These are phyloP conservation scores for Simplicillium aogashimaense DNA, from an alignment of 2,329 filamentous ascomycete genomes.

Conservation along the genomic window DNA sequence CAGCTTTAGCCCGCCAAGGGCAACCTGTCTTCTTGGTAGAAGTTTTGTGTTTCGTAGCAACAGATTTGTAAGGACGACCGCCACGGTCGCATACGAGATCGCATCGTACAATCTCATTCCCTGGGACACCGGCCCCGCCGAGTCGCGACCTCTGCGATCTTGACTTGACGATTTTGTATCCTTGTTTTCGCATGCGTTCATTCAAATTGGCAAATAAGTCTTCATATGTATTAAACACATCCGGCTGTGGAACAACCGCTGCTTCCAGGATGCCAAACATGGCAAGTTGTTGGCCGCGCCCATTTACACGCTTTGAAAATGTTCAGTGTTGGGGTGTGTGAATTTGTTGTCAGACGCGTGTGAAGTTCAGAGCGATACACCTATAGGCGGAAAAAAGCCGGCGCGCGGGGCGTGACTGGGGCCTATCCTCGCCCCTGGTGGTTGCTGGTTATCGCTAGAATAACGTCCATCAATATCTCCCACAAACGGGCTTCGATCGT, in stretches of 20 bases:
- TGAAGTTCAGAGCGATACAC: too few species aligned
- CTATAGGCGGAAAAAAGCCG: too few species aligned
- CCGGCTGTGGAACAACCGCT: constrained; percentile 23
- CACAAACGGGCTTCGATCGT: neutral
- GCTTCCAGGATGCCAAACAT: constrained; percentile 35
- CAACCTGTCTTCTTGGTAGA: constrained; percentile 35
- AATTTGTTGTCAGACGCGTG: neutral
- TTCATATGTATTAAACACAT: constrained; percentile 28
- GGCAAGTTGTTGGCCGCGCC: constrained; percentile 9
- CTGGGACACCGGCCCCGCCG: constrained; percentile 27
- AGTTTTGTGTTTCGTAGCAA: constrained; percentile 34
- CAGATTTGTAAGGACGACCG: constrained; percentile 31
- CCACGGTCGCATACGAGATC: constrained; percentile 36
- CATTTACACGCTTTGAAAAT: constrained; percentile 9
- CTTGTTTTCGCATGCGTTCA: constrained; percentile 30
- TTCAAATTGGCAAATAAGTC: constrained; percentile 30
- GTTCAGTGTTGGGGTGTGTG: neutral
- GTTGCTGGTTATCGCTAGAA: too few species aligned
- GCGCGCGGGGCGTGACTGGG: too few species aligned
- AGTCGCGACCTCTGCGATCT: constrained; percentile 31
- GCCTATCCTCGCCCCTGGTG: too few species aligned
- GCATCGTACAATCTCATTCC: constrained; percentile 32
- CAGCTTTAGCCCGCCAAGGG: constrained; percentile 35
- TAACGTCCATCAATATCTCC: constrained; percentile 1
- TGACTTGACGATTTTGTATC: constrained; percentile 35